phyloP scores from a whole-genome alignment of 2,329 filamentous ascomycete genomes.

The Cercospora sp. region DNA sequence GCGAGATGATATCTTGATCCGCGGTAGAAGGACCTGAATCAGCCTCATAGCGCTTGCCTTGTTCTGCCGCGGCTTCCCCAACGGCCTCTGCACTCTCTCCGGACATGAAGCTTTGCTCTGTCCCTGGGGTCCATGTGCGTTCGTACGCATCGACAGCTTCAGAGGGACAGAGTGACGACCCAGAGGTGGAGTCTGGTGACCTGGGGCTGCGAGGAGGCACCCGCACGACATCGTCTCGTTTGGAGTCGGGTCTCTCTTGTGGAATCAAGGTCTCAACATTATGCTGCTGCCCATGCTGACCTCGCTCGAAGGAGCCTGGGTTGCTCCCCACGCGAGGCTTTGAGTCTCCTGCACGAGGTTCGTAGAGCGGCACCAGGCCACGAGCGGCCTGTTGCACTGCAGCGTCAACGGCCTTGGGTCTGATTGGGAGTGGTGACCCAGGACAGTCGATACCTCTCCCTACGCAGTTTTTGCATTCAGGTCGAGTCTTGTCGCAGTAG shows the following conservation, averaged over 20 bases:
- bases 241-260: background rate
- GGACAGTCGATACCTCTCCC: background rate
- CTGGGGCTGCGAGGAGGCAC: background rate
- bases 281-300: background rate
- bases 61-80: background rate
- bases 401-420: background rate
- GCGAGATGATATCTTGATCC: background rate
- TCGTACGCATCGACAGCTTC: background rate
- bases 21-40: background rate
- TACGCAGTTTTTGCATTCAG: background rate
- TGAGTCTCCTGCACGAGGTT: background rate
- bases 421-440: background rate
- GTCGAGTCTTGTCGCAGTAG: background rate
- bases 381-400: background rate
- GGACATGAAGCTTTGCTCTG: background rate
- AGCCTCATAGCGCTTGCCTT: background rate
- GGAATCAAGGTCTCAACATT: background rate
- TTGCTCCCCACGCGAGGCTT: background rate
- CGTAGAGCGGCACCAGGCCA: background rate
- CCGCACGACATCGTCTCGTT: background rate
- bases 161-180: background rate
- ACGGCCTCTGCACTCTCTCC: background rate
- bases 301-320: background rate
- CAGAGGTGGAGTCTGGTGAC: background rate
- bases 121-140: background rate